These are phyloP conservation scores for Microdochium trichocladiopsis DNA, from an alignment of 2,329 filamentous ascomycete species.

Conservation along the genomic window DNA sequence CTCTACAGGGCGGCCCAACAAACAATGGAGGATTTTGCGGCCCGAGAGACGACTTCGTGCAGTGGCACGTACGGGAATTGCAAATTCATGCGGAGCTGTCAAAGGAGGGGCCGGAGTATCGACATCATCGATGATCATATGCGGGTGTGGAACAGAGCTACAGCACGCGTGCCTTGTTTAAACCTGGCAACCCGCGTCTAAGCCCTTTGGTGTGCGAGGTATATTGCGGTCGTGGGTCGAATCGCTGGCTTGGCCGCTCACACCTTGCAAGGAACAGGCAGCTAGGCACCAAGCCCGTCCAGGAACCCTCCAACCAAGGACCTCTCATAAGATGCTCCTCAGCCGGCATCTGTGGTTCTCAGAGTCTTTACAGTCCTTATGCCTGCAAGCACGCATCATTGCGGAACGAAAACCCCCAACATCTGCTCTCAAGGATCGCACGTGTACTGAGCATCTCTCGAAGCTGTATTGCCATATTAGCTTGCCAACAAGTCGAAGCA, in stretches of 20 bases:
- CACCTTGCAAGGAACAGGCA: not conserved
- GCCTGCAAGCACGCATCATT: not conserved
- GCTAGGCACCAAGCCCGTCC: not conserved
- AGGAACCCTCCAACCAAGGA: not conserved
- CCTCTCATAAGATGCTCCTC: not conserved
- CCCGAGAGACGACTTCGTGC: not conserved
- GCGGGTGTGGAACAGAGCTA: not conserved
- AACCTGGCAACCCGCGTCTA: not conserved
- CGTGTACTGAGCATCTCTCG: too few species aligned
- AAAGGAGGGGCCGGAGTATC: not conserved
- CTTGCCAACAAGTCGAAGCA: too few species aligned
- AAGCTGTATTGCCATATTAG: too few species aligned
- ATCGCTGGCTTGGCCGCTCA: not conserved
- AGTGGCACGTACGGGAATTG: not conserved
- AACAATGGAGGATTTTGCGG: too few species aligned
- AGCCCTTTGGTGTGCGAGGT: not conserved
- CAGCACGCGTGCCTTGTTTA: not conserved
- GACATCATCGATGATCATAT: conserved; percentile 1
- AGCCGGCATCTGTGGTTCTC: not conserved
- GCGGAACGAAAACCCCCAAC: not conserved
- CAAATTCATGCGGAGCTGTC: not conserved
- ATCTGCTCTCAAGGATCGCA: not conserved
- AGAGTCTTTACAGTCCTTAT: not conserved
- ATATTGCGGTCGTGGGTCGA: not conserved
- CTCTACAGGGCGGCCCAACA: too few species aligned